Conservation (phyloP, 1,284 basidiomycete species). For the Ustilago vetiveriae region DNA sequence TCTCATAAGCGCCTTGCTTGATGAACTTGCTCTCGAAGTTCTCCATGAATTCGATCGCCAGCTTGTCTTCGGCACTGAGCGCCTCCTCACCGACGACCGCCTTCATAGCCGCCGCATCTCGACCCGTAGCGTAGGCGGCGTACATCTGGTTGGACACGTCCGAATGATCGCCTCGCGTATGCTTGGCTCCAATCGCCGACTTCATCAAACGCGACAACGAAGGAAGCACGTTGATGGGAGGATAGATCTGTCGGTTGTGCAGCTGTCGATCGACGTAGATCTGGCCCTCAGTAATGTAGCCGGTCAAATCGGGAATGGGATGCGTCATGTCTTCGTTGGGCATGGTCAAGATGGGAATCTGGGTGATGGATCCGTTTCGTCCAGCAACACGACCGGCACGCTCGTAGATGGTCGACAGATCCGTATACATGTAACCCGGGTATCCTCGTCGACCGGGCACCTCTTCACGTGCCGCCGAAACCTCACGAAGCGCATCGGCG, state of each 20-base stretch:
- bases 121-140: conserved; percentile 71
- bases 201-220: conserved; percentile 99
- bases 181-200: conserved; percentile 95
- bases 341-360: conserved; percentile 99
- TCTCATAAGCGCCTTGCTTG: conserved; percentile 84
- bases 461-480: conserved; percentile 96
- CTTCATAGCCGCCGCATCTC: conserved; percentile 98
- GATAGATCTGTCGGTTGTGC: conserved; percentile 96
- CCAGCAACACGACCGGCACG: conserved; percentile 98
- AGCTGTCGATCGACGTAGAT: conserved; percentile 93
- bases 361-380: conserved; percentile 98
- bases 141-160: conserved; percentile 80
- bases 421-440: conserved; percentile 85
- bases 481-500: conserved; percentile 94
- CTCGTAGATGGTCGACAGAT: conserved; percentile 90
- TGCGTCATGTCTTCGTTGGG: conserved; percentile 99
- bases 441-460: conserved; percentile 99
- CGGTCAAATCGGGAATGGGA: conserved; percentile 97
- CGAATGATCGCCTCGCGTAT: conserved; percentile 97
- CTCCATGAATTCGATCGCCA: conserved; percentile 65
- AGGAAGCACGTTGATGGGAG: conserved; percentile 98
- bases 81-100: conserved; percentile 99
- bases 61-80: conserved; percentile 82
- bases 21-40: conserved; percentile 66
- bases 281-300: conserved; percentile 98